Evolutionary conservation across 2,329 filamentous ascomycete genomes (phyloP).

Genomic region (Calonectria pseudoreteaudii): DNA sequence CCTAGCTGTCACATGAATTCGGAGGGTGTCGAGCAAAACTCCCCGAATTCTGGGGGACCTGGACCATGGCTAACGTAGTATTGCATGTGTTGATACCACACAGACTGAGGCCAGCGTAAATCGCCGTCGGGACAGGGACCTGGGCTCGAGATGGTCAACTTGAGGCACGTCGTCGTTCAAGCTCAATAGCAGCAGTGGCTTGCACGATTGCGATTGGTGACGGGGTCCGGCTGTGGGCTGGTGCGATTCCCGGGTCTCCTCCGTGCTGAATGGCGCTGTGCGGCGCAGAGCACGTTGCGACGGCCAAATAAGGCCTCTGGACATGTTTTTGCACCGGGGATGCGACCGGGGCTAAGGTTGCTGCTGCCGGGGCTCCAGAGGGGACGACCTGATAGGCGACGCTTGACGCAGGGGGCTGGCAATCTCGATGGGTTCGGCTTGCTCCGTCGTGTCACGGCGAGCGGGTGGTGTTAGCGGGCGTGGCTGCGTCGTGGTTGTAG

Average conservation of each 20-base stretch:
- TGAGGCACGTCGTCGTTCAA: conserved; percentile 2
- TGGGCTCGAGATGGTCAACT: conserved; percentile 2
- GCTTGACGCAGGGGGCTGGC: conserved; percentile 20
- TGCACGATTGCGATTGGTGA: conserved; percentile 6
- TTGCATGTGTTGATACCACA: conserved; percentile 7
- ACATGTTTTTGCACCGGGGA: not conserved
- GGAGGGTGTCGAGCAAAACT: not conserved
- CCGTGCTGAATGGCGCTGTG: not conserved
- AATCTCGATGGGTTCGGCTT: conserved; percentile 19
- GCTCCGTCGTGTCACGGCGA: conserved; percentile 15
- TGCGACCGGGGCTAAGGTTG: not conserved
- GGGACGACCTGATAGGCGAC: not conserved
- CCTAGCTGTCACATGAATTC: not conserved
- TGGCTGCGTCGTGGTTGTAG: not conserved
- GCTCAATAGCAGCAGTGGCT: not conserved
- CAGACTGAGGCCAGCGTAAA: conserved; percentile 20
- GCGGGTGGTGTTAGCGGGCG: conserved; percentile 6
- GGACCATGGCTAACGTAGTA: not conserved
- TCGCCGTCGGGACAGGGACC: conserved; percentile 21
- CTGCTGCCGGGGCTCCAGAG: not conserved
- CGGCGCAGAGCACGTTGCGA: not conserved
- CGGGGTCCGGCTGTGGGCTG: not conserved
- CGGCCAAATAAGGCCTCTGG: conserved; percentile 16
- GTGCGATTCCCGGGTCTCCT: not conserved
- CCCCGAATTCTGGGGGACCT: conserved; percentile 13